Evolutionary conservation across 1,139 yeast genomes (phyloP).

Genomic region (Hemisphaericaspora subhashii): DNA sequence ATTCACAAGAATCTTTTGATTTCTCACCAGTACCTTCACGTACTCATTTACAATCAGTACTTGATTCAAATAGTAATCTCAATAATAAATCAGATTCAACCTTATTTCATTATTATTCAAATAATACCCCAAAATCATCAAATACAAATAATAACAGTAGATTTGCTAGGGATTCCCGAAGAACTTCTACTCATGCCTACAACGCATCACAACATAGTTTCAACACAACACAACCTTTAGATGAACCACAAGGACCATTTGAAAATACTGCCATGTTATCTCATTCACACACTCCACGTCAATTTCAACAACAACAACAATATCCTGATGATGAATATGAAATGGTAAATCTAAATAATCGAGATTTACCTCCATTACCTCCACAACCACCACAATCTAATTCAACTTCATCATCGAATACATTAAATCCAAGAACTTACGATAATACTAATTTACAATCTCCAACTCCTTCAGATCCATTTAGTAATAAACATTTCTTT

Average conservation of each 20-base stretch:
- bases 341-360: slow-evolving; percentile 8
- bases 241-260: slow-evolving; percentile 5
- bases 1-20: neutral
- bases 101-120: neutral
- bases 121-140: neutral
- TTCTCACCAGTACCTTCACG: neutral
- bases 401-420: no score
- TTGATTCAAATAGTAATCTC: no score
- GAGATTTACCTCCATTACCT: slow-evolving; percentile 12
- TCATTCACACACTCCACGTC: slow-evolving; percentile 2
- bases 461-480: slow-evolving; percentile 11
- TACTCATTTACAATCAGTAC: neutral
- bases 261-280: neutral
- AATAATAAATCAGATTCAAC: neutral
- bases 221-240: neutral
- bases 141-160: neutral
- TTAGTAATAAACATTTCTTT: slow-evolving; percentile 3
- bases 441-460: slow-evolving; percentile 11
- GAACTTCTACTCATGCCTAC: no score
- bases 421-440: slow-evolving; percentile 4
- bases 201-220: no score
- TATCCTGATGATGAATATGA: slow-evolving; percentile 7
- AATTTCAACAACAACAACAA: neutral
- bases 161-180: no score
- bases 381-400: neutral